Conservation (phyloP, 257 asterid genomes). For the Capsicum baccatum region DNA sequence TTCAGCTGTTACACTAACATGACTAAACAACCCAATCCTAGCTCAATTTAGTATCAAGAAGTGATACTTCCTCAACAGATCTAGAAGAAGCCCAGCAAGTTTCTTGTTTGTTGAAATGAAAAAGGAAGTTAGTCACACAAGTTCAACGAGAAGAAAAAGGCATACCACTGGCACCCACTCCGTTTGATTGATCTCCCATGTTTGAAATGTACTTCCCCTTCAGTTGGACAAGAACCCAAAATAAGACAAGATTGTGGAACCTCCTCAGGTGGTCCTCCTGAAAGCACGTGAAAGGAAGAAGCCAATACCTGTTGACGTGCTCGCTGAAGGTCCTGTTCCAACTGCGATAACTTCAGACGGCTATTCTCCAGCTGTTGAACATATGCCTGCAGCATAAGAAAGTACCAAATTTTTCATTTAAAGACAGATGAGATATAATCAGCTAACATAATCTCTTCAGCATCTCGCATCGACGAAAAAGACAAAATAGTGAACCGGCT, state of each 20-base stretch:
- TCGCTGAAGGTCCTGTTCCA: conserved; percentile 93
- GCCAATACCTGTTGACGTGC: conserved; percentile 70
- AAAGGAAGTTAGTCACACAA: background rate
- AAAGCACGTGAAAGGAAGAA: background rate
- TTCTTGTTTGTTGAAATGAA: background rate
- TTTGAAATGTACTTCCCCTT: conserved; percentile 72
- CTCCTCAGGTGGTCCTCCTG: background rate
- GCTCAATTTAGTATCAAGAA: conserved; percentile 1
- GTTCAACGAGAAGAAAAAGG: conserved; percentile 20
- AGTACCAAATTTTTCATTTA: conserved; percentile 18
- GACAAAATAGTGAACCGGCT: background rate
- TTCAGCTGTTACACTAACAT: background rate
- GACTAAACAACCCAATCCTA: background rate
- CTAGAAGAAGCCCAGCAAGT: background rate
- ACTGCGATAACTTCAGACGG: conserved; percentile 81
- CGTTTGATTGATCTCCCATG: conserved; percentile 75
- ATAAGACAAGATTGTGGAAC: conserved; percentile 13
- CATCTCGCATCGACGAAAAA: background rate
- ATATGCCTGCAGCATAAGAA: conserved; percentile 64
- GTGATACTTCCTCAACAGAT: background rate
- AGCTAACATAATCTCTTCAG: background rate
- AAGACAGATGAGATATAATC: background rate
- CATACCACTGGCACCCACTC: conserved; percentile 72
- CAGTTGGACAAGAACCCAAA: conserved; percentile 20
- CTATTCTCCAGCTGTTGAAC: conserved; percentile 97